Conservation (phyloP, 768 basidiomycete genomes). For the Tricholomella constricta region DNA sequence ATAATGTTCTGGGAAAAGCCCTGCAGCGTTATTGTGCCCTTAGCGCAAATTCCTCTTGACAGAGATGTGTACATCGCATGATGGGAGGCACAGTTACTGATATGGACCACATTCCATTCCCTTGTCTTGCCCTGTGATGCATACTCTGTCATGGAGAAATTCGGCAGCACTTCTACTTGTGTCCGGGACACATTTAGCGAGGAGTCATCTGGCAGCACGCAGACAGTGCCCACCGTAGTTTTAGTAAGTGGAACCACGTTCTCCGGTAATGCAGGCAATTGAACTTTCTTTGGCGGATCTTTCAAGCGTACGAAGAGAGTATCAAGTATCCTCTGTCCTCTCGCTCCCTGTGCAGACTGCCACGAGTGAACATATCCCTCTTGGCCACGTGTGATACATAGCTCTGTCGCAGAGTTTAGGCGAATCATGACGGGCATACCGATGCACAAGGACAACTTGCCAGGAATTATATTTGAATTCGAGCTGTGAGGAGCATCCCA, state of each 20-base stretch:
- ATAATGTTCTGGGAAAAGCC: conserved; percentile 16
- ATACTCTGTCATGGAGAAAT: background rate
- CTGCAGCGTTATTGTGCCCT: too few relatives aligned
- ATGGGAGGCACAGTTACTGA: too few relatives aligned
- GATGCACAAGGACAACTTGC: background rate
- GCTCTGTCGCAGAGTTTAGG: too few relatives aligned
- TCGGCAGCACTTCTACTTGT: background rate
- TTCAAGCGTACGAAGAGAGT: background rate
- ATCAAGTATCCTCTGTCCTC: background rate
- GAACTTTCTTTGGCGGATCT: background rate
- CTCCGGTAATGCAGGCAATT: background rate
- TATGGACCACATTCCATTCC: too few relatives aligned
- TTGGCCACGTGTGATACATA: background rate
- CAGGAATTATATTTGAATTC: background rate
- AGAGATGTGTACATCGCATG: too few relatives aligned
- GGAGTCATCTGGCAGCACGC: too few relatives aligned
- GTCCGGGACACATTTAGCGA: background rate
- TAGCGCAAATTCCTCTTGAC: too few relatives aligned
- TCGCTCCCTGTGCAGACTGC: background rate
- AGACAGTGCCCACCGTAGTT: too few relatives aligned
- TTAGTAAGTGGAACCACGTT: background rate
- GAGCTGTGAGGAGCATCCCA: too few relatives aligned
- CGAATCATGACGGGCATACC: background rate
- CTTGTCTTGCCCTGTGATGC: background rate
- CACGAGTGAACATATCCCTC: background rate